A percentile compares a stretch with the other conserved stretches of the same genome.
phyloP scores from a whole-genome alignment of 805 yeast species.

The Teunomyces funiuensis region DNA sequence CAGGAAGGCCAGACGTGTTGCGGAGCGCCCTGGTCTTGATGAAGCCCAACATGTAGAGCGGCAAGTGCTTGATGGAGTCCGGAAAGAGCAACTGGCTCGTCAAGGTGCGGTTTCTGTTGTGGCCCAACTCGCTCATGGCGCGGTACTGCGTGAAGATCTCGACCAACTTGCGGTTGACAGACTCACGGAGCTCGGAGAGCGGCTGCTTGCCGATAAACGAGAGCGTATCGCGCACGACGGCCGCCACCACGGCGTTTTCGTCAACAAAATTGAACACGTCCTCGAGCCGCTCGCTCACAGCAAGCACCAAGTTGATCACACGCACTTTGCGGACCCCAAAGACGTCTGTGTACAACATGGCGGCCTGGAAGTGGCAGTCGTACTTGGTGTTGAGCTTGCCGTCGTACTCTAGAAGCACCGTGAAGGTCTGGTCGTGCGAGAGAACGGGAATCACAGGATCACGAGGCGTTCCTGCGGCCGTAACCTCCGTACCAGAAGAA shows the following conservation, averaged over 20 bases:
- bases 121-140: constrained; percentile 46
- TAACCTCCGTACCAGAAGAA: constrained; percentile 25
- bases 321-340: constrained; percentile 81
- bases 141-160: constrained; percentile 50
- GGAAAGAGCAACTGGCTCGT: constrained; percentile 76
- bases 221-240: constrained; percentile 40
- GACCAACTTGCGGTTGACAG: constrained; percentile 39
- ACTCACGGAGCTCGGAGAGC: constrained; percentile 37
- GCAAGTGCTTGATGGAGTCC: constrained; percentile 69
- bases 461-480: constrained; percentile 26
- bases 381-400: constrained; percentile 65
- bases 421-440: constrained; percentile 60
- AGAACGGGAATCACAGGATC: constrained; percentile 76
- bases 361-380: constrained; percentile 90
- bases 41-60: constrained; percentile 66
- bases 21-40: constrained; percentile 66
- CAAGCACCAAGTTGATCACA: constrained; percentile 79
- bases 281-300: constrained; percentile 70
- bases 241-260: constrained; percentile 47
- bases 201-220: constrained; percentile 42
- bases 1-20: constrained; percentile 45
- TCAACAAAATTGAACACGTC: constrained; percentile 81
- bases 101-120: constrained; percentile 32
- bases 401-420: constrained; percentile 74
- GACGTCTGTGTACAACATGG: constrained; percentile 76